A percentile compares a stretch with the other conserved stretches of the same genome.
phyloP scores from a whole-genome alignment of 176 grass and related monocot species.

The Tuctoria greenei region DNA sequence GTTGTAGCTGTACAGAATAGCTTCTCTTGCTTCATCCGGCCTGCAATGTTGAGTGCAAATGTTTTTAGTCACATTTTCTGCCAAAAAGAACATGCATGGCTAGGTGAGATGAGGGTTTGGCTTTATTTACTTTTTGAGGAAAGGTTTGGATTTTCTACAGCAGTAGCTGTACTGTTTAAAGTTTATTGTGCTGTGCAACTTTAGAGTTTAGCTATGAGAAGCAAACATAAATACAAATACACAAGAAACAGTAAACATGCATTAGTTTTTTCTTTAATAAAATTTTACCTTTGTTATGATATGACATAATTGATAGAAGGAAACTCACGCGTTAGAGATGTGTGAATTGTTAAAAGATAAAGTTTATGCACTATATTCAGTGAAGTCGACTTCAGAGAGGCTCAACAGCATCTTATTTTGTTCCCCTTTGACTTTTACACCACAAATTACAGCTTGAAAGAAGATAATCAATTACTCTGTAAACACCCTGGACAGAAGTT shows the following conservation, averaged over 20 bases:
- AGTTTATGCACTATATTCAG: neutral
- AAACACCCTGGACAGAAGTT: conserved; percentile 78
- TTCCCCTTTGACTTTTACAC: neutral
- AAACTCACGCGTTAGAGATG: neutral
- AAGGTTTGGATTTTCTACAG: neutral
- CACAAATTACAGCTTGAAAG: neutral
- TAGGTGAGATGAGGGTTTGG: neutral
- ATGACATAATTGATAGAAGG: neutral
- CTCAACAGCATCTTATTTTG: conserved; percentile 1
- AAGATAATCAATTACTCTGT: conserved; percentile 54
- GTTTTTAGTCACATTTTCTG: conserved; percentile 18
- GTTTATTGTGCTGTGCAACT: conserved; percentile 3
- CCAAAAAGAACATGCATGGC: neutral
- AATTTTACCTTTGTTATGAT: neutral
- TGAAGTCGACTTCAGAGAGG: neutral
- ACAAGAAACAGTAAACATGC: neutral
- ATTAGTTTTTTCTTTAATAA: neutral
- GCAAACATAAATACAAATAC: neutral
- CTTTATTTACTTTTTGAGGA: neutral
- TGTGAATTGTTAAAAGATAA: neutral
- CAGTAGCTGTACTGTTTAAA: conserved; percentile 8
- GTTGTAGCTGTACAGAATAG: conserved; percentile 85
- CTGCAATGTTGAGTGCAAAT: conserved; percentile 48
- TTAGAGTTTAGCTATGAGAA: conserved; percentile 12
- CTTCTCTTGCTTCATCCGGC: conserved; percentile 64